Percentiles rank a stretch among this genome's conserved stretches.
These are phyloP conservation scores for Backusella australiensis DNA, from an alignment of 192 early-diverging fungal species.

Conservation along the genomic window DNA sequence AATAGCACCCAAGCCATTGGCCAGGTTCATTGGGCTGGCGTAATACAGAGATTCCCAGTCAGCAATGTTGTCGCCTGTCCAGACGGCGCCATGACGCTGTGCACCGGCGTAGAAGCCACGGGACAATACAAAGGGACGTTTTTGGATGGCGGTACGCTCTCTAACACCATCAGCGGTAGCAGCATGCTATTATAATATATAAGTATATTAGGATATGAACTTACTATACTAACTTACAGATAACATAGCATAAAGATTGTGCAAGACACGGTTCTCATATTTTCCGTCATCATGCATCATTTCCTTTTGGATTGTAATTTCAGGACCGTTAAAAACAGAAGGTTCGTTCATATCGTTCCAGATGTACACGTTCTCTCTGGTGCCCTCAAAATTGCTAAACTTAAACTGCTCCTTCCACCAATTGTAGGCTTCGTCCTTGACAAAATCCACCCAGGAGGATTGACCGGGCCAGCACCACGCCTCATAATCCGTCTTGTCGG, in stretches of 20 bases:
- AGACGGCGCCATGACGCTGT: constrained; percentile 93
- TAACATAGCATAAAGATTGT: constrained; percentile 92
- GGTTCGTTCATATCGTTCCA: constrained; percentile 99
- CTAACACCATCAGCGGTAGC: constrained; percentile 82
- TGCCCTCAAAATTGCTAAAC: constrained; percentile 80
- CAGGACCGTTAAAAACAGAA: constrained; percentile 94
- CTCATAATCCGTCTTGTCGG: constrained; percentile 74
- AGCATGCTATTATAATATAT: constrained; percentile 54
- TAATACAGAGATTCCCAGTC: constrained; percentile 83
- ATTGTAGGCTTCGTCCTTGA: constrained; percentile 68
- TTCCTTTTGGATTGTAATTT: constrained; percentile 96
- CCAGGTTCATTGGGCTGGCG: constrained; percentile 87
- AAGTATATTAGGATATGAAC: background rate
- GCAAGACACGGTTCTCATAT: constrained; percentile 93
- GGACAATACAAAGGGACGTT: constrained; percentile 91
- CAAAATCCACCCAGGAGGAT: constrained; percentile 93
- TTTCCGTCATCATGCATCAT: constrained; percentile 72
- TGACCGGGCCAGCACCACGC: constrained; percentile 98
- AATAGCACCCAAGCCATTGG: constrained; percentile 85
- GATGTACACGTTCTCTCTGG: constrained; percentile 75
- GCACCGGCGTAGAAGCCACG: constrained; percentile 97
- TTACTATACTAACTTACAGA: constrained; percentile 43
- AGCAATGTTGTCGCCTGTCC: constrained; percentile 97
- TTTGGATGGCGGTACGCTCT: constrained; percentile 50
- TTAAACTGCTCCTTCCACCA: constrained; percentile 83